These are phyloP conservation scores for Sporisorium scitamineum DNA, from an alignment of 1,284 basidiomycete species.

Conservation along the genomic window DNA sequence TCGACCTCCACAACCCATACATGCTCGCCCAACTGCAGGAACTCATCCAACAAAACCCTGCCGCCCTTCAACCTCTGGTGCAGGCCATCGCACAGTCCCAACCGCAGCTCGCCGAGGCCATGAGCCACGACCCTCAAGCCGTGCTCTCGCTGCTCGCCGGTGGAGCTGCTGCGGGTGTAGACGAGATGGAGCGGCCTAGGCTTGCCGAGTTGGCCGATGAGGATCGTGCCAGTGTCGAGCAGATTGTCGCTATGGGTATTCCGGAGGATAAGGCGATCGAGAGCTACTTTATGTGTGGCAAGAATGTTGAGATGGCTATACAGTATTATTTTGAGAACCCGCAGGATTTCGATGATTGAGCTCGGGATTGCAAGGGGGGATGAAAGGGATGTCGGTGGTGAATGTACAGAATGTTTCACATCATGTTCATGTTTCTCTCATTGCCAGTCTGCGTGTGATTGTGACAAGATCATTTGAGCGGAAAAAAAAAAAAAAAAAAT, in stretches of 20 bases:
- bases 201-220: constrained; percentile 59
- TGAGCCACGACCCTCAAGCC: constrained; percentile 65
- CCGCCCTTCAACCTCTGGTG: constrained; percentile 65
- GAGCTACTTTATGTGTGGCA: constrained; percentile 67
- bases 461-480: too few species aligned
- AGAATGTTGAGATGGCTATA: constrained; percentile 68
- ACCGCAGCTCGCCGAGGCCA: constrained; percentile 65
- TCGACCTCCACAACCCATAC: constrained; percentile 67
- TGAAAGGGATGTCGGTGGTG: background rate
- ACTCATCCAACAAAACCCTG: constrained; percentile 66
- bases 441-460: too few species aligned
- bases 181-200: constrained; percentile 59
- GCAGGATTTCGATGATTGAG: constrained; percentile 57
- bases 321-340: constrained; percentile 68
- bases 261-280: constrained; percentile 66
- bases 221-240: constrained; percentile 60
- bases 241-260: constrained; percentile 68
- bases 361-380: background rate
- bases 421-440: too few species aligned
- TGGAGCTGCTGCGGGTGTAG: constrained; percentile 54
- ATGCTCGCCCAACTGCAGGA: constrained; percentile 66
- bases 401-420: too few species aligned
- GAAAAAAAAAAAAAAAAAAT: too few species aligned
- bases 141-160: constrained; percentile 64
- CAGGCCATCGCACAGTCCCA: constrained; percentile 68